phyloP scores from a whole-genome alignment of 345 rosid genomes.

The Lumnitzera racemosa region DNA sequence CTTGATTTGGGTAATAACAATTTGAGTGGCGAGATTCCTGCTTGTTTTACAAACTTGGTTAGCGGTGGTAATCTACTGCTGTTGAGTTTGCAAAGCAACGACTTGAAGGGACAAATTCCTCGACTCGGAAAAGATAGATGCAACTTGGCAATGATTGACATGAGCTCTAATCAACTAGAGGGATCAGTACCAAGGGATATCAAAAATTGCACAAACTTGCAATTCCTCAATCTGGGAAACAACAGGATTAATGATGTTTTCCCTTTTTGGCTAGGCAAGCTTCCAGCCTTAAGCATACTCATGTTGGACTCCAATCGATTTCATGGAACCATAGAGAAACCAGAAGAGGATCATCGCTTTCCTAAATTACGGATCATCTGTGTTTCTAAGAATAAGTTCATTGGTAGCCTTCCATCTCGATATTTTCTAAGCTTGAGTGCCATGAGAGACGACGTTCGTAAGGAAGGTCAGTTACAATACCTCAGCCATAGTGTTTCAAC shows the following conservation, averaged over 20 bases:
- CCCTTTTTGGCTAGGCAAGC: conserved; percentile 17
- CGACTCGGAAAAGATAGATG: neutral
- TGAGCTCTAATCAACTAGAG: neutral
- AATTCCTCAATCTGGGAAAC: conserved; percentile 13
- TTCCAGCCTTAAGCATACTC: neutral
- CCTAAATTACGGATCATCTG: conserved; percentile 8
- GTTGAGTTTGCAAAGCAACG: conserved; percentile 1
- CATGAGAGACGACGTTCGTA: conserved; percentile 8
- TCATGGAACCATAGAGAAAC: neutral
- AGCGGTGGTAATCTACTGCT: neutral
- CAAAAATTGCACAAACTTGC: neutral
- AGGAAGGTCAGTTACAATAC: neutral
- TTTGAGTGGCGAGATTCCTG: neutral
- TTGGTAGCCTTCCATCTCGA: conserved; percentile 9
- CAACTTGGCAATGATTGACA: neutral
- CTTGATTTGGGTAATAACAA: conserved; percentile 2
- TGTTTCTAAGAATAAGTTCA: conserved; percentile 6
- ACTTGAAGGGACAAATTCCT: neutral
- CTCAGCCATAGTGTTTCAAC: too few species aligned
- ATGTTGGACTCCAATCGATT: conserved; percentile 8
- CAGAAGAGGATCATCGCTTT: neutral
- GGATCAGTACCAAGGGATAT: neutral
- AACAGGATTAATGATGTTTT: conserved; percentile 14
- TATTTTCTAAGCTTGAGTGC: conserved; percentile 14
- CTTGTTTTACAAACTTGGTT: neutral